phyloP scores from a whole-genome alignment of 148 eudicot genomes.

The Polygonum maritimum region DNA sequence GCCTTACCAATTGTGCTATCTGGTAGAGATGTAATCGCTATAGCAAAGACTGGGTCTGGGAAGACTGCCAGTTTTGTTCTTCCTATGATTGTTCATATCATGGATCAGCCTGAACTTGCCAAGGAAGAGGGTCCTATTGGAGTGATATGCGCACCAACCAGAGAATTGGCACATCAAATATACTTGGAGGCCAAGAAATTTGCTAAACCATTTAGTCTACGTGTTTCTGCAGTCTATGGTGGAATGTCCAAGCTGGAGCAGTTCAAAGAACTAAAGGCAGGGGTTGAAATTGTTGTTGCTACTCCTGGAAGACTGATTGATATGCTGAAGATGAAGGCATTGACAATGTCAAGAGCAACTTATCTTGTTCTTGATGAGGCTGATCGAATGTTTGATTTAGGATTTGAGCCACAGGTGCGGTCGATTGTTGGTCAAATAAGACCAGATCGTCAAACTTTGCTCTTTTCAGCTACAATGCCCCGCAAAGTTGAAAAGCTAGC shows the following conservation, averaged over 20 bases:
- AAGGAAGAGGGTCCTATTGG: conserved; percentile 98
- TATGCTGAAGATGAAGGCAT: conserved; percentile 89
- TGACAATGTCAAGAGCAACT: conserved; percentile 82
- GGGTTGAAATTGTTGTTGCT: conserved; percentile 88
- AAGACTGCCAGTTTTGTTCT: conserved; percentile 97
- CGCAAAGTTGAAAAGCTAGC: conserved; percentile 94
- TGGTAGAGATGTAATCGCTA: conserved; percentile 87
- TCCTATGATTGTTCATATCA: conserved; percentile 95
- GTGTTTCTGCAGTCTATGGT: conserved; percentile 97
- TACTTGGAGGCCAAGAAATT: conserved; percentile 89
- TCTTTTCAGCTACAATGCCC: conserved; percentile 98
- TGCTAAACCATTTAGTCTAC: conserved; percentile 65
- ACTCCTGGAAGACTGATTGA: conserved; percentile 98
- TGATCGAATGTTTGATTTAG: conserved; percentile 98
- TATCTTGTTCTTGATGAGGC: conserved; percentile 98
- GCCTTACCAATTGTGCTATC: conserved; percentile 86
- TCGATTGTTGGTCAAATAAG: conserved; percentile 97
- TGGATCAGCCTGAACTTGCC: conserved; percentile 92
- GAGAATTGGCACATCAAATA: conserved; percentile 98
- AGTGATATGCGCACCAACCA: conserved; percentile 94
- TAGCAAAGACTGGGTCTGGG: conserved; percentile 98
- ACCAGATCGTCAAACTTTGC: conserved; percentile 91
- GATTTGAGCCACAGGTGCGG: conserved; percentile 97
- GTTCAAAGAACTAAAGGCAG: conserved; percentile 91
- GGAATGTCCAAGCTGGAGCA: conserved; percentile 98